Base-by-base conservation (phyloP, 108 stramenopile genomes). In the Cyclotella atomus region DNA sequence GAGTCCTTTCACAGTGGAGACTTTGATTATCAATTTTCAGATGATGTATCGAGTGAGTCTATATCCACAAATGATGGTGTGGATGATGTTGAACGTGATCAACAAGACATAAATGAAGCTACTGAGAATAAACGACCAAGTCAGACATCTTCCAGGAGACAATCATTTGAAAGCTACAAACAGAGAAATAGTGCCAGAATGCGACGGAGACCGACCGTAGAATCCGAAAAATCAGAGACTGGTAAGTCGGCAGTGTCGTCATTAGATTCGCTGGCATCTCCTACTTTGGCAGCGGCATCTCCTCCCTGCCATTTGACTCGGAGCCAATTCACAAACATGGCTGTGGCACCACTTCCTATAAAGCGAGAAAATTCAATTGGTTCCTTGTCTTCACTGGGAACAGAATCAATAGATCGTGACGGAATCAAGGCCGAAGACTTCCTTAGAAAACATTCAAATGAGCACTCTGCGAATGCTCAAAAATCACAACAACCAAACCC, bases 181-280 rank as follows among this genome's bases (percentile, higher is more conserved):
- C 52, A 52, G 2, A 52, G 52, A 23, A 52, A 3, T 5, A n/a
- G n/a, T n/a, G n/a, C n/a, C n/a, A 19, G 12, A 23, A 23, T 19
- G 2, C 4, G 52, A 19, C n/a, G 52, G 24, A 19, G 52, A 1
- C 52, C 21, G 2, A 52, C 12, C 21, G 52, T 21, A 52, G 12
- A 52, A 52, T 52, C 52, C 21, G n/a, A n/a, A n/a, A n/a, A n/a
- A n/a, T n/a, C n/a, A n/a, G 12, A 52, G 24, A 52, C 52, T 10
- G 21, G 20, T 23, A 23, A 2, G 24, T 55, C 54, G 0, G n/a
- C 55, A 19, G 9, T 74, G n/a, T 74, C 73, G 8, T 64, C 73
- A 17, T 65, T 74, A 41, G 73, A 74, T 33, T 76, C 75, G 7
- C 43, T 68, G 7, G 79, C 79, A 12, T 80, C 79, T 28, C 68